Evolutionary conservation across 2,329 filamentous ascomycete genomes (phyloP), one percentile per base, ranked within the genome.

Genomic region (Coniochaeta sp.): DNA sequence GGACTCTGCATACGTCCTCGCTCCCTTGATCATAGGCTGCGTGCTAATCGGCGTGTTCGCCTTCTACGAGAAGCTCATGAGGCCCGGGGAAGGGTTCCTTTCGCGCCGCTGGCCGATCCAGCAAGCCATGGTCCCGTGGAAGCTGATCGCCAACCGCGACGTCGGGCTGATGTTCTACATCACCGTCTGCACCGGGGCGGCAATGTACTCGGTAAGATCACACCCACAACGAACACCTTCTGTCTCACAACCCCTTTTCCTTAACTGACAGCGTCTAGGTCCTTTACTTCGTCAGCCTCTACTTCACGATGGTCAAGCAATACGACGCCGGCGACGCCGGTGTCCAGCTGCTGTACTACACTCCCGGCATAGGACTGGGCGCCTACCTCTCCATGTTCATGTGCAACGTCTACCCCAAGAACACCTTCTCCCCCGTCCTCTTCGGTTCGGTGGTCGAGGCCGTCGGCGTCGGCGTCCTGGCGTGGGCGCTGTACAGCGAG

Each of bases 241-340:
- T 3, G 6, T 45, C 9, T n/a, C n/a, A n/a, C 12, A 27, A 28
- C 16, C 27, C 35, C 46, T 60, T 60, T 67, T 0, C 64, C 74
- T 56, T 76, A 61, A 71, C 76, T 12, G 31, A 53, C 38, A 16
- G n/a, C n/a, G 26, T 18, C 12, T 13, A 42, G 38, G 38, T 42
- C 4, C 38, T 87, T 56, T 88, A 87, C 63, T 88, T 87, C 58
- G 79, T 85, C 57, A 81, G 79, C 14, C 75, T 87, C 16, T 88
- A 86, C 64, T 87, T 87, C 62, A 78, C 79, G 2, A 67, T 85
- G 14, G 83, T 86, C 4, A 68, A 81, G 64, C 74, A 71, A 6
- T 79, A 78, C 55, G 63, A 56, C 57, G 26, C 71, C 68, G 26
- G 75, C 22, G 60, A 77, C 48, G 74, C 82, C 1, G 82, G 82